Base-by-base conservation (phyloP, 1,139 yeast genomes). In the Lodderomyces oxycetoniae region DNA sequence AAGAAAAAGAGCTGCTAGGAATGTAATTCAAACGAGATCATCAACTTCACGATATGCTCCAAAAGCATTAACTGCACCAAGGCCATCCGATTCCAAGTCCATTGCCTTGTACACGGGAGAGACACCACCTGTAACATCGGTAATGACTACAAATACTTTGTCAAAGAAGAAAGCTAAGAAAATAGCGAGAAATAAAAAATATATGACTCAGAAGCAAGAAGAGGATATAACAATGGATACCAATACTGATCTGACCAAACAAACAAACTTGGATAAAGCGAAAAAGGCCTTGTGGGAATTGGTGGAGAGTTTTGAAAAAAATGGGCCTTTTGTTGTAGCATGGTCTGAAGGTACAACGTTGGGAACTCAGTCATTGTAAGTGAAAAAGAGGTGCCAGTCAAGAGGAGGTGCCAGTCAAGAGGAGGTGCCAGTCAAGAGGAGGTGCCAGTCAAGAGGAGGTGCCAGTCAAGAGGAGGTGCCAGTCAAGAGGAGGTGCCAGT, bases 111-210 rank as follows among this genome's bases (percentile, higher is more conserved):
- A 74, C 59, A 67, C 70, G 37, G 76, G 79, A 11, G 53, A 49
- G 21, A 47, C 57, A 3, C 49, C 62, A 6, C 35, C 44, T 14
- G 53, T 60, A 13, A 48, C 63, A n/a, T 69, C 72, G 13, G 61
- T 61, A 1, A 48, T 79, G 37, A 78, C 80, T 26, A 79, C 76
- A 31, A 67, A 63, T 34, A 74, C 87, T 1, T 64, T 86, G 38
- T 81, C 94, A 23, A 85, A 80, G 49, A 88, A 88, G 63, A 79
- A 85, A 60, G 79, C 86, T 30, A 75, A 80, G 65, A 88, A 88
- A 63, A 71, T 85, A 47, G 86, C 79, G 46, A 78, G 96, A 68
- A 85, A 84, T 54, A 69, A 77, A 52, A 80, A 77, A 52, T 85
- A 86, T 53, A 70, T 76, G 22, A 71, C 69, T 42, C 74, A 86